These are phyloP conservation scores for Epichloe typhina DNA, from an alignment of 2,329 filamentous ascomycete species.

Conservation along the genomic window DNA sequence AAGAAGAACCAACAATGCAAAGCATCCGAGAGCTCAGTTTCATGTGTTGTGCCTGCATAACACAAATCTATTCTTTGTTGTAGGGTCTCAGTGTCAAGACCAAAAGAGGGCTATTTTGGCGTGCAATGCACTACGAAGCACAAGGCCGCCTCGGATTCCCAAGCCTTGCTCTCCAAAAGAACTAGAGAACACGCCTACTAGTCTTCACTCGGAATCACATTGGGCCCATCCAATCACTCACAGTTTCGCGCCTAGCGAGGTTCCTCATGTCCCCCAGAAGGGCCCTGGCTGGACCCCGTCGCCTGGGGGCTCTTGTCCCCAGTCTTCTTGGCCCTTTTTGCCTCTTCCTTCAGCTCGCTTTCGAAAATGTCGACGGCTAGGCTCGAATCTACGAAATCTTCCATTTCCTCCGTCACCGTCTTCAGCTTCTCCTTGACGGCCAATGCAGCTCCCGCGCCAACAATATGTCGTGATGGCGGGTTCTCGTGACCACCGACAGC, in stretches of 20 bases:
- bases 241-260: not conserved
- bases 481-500: constrained; percentile 94
- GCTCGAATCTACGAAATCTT: constrained; percentile 90
- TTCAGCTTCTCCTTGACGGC: constrained; percentile 94
- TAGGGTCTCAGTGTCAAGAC: no score
- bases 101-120: no score
- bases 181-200: no score
- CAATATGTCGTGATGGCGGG: constrained; percentile 85
- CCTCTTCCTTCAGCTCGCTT: constrained; percentile 39
- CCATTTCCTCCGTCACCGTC: constrained; percentile 88
- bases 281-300: not conserved
- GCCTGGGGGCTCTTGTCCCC: constrained; percentile 13
- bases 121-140: not conserved
- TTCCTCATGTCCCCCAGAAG: not conserved
- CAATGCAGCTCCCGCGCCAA: constrained; percentile 74
- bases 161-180: no score
- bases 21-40: no score
- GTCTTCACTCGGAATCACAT: no score
- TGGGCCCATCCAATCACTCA: no score
- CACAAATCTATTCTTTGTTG: no score
- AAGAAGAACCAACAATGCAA: no score
- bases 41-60: no score
- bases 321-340: constrained; percentile 23
- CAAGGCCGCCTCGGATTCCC: no score
- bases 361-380: constrained; percentile 67